Evolutionary conservation across 1,284 basidiomycete species (phyloP).

Genomic region (Thelephora terrestris): DNA sequence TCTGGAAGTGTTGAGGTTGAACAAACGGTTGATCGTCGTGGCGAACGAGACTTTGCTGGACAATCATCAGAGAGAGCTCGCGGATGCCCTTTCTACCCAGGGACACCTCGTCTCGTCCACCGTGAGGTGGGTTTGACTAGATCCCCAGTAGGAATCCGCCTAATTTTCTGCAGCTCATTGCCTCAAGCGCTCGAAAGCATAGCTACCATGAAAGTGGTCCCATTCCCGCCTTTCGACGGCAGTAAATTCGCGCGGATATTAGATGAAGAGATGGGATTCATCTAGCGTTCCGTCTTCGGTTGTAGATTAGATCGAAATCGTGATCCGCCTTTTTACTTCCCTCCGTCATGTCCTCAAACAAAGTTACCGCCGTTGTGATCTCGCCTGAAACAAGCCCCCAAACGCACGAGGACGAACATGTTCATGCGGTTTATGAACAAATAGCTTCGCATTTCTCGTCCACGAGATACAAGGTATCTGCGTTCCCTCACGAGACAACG

Average conservation of each 20-base stretch:
- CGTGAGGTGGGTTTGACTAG: slow-evolving; percentile 36
- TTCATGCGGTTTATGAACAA: slow-evolving; percentile 81
- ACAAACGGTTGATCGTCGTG: slow-evolving; percentile 75
- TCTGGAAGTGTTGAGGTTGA: slow-evolving; percentile 72
- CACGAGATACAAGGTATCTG: slow-evolving; percentile 80
- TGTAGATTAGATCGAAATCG: neutral
- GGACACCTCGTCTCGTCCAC: slow-evolving; percentile 58
- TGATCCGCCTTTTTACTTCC: neutral
- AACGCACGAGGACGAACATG: slow-evolving; percentile 63
- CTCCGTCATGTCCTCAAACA: neutral
- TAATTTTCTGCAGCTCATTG: slow-evolving; percentile 34
- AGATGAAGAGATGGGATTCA: slow-evolving; percentile 68
- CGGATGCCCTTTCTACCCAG: slow-evolving; percentile 52
- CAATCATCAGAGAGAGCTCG: slow-evolving; percentile 90
- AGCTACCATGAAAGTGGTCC: slow-evolving; percentile 33
- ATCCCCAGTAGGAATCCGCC: neutral
- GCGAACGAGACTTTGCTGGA: slow-evolving; percentile 86
- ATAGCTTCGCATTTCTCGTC: slow-evolving; percentile 91
- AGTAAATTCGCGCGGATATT: slow-evolving; percentile 53
- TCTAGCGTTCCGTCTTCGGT: slow-evolving; percentile 8
- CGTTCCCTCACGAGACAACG: neutral
- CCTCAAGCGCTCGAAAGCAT: slow-evolving; percentile 39
- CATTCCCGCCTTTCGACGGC: slow-evolving; percentile 59
- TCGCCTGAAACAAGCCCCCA: slow-evolving; percentile 29
- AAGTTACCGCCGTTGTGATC: neutral